phyloP scores from a whole-genome alignment of 768 basidiomycete species.

The Tricholoma bakamatsutake region DNA sequence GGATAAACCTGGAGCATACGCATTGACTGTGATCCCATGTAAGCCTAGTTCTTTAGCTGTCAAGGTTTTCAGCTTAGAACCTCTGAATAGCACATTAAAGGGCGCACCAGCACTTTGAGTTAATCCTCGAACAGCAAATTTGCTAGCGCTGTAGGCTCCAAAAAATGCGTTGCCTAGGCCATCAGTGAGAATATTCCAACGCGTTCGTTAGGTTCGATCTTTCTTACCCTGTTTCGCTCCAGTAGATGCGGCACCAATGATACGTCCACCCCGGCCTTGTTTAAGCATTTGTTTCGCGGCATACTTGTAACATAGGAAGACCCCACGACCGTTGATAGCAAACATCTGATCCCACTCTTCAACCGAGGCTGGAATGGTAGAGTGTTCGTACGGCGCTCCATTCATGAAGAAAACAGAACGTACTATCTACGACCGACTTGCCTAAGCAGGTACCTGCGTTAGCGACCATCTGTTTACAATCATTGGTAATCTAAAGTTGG shows the following conservation, averaged over 20 bases:
- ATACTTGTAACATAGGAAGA: conserved; percentile 31
- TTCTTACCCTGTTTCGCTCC: conserved; percentile 31
- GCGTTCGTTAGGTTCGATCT: not conserved
- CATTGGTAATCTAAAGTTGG: not conserved
- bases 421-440: conserved; percentile 8
- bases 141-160: conserved; percentile 13
- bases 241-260: conserved; percentile 34
- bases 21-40: conserved; percentile 29
- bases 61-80: not conserved
- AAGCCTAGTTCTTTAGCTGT: conserved; percentile 17
- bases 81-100: not conserved
- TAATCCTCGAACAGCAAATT: conserved; percentile 18
- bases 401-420: not conserved
- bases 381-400: not conserved
- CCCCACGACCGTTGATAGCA: conserved; percentile 25
- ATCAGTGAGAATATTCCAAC: not conserved
- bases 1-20: conserved; percentile 26
- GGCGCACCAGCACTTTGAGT: conserved; percentile 16
- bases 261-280: conserved; percentile 35
- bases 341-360: conserved; percentile 22
- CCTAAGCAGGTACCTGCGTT: conserved; percentile 22
- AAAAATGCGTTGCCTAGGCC: not conserved
- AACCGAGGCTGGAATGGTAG: conserved; percentile 6
- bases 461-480: conserved; percentile 23
- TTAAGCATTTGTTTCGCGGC: conserved; percentile 33